Evolutionary conservation across 495 filamentous ascomycete genomes (phyloP).

Genomic region (Xylaria telfairii): DNA sequence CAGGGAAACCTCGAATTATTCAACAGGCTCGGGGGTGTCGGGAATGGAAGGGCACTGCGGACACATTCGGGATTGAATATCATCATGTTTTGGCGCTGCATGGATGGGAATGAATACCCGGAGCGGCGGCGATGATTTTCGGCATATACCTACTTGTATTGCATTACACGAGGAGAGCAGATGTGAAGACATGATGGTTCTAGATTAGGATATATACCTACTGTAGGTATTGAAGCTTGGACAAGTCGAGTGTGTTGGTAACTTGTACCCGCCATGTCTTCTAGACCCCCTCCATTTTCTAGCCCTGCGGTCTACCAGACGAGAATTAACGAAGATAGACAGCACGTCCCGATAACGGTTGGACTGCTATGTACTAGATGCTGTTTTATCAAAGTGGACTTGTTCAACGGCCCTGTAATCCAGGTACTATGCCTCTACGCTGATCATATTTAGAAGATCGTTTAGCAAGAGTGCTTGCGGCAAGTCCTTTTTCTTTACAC

Average conservation of each 20-base stretch:
- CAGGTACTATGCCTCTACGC: slow-evolving; percentile 9
- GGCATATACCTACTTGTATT: not conserved
- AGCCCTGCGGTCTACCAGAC: not conserved
- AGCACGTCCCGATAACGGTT: slow-evolving; percentile 10
- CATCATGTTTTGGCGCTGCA: not conserved
- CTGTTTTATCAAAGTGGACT: slow-evolving; percentile 10
- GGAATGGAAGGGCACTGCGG: not conserved
- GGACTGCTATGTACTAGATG: slow-evolving; percentile 10
- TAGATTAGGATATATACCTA: not conserved
- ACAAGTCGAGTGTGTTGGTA: too few relatives aligned
- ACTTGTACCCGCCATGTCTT: too few relatives aligned
- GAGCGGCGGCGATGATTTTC: not conserved
- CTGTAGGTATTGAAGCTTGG: not conserved
- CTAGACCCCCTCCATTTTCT: slow-evolving; percentile 10
- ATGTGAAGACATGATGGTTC: not conserved
- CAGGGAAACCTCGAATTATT: not conserved
- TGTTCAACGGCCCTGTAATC: slow-evolving; percentile 12
- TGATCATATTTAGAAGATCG: too few relatives aligned
- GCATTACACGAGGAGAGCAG: not conserved
- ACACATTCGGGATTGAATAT: not conserved
- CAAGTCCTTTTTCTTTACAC: slow-evolving; percentile 1
- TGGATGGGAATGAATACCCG: slow-evolving; percentile 20
- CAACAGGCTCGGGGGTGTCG: not conserved
- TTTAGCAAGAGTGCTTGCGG: slow-evolving; percentile 13
- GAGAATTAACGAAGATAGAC: slow-evolving; percentile 5